These are phyloP conservation scores for Saccharomycopsis amapae DNA, from an alignment of 805 yeast species.

Conservation along the genomic window DNA sequence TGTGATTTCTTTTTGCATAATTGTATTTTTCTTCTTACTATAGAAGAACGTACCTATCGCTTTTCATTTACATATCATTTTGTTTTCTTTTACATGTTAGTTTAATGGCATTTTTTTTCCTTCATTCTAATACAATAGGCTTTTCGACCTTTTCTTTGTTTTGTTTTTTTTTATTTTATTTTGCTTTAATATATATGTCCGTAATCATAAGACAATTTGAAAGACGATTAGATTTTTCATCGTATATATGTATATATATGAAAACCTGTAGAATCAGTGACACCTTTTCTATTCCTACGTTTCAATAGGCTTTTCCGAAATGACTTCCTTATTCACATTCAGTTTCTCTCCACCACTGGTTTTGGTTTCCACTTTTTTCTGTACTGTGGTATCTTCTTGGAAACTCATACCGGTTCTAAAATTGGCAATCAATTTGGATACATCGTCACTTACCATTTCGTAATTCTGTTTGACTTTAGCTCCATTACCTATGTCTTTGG, in stretches of 20 bases:
- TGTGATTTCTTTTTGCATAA: conserved; percentile 64
- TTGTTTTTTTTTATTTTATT: no score
- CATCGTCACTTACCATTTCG: conserved; percentile 1
- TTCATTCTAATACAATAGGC: not conserved
- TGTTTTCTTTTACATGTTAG: not conserved
- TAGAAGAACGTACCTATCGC: not conserved
- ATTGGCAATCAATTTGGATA: not conserved
- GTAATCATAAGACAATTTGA: no score
- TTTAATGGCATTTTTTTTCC: not conserved
- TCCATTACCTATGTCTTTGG: not conserved
- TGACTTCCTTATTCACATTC: not conserved
- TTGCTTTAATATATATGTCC: no score
- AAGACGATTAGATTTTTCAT: no score
- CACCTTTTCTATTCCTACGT: no score
- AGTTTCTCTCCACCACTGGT: not conserved
- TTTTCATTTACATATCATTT: not conserved
- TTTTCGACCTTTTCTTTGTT: not conserved
- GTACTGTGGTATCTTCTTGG: not conserved
- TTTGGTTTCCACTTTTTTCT: not conserved
- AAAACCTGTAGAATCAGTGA: no score
- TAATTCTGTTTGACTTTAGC: not conserved
- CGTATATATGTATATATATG: no score
- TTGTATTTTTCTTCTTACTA: conserved; percentile 44
- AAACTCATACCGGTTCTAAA: not conserved
- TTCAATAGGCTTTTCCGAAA: no score